A percentile compares a stretch with the other conserved stretches of the same genome.
Evolutionary conservation across 257 asterid species (phyloP).

Genomic region (Petunia axillaris): DNA sequence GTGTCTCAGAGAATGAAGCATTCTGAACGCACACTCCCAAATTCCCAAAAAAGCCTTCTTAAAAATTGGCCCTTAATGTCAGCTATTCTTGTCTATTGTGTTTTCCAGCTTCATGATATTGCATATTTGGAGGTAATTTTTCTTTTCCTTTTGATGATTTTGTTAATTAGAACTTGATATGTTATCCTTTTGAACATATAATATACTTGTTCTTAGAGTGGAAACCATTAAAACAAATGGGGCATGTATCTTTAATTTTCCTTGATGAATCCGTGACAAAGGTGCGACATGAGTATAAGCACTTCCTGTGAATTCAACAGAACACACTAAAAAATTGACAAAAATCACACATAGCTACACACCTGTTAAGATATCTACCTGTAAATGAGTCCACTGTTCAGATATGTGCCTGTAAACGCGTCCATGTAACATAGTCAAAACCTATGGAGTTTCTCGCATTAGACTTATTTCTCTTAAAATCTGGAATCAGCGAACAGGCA

Average conservation of each 20-base stretch:
- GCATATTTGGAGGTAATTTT: constrained; percentile 73
- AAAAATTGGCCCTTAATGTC: constrained; percentile 91
- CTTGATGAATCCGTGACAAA: background rate
- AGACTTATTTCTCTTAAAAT: background rate
- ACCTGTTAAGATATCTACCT: background rate
- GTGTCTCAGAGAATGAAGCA: constrained; percentile 26
- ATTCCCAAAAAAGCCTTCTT: constrained; percentile 48
- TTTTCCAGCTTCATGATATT: constrained; percentile 84
- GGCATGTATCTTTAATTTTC: background rate
- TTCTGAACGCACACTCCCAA: constrained; percentile 15
- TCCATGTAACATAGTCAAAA: background rate
- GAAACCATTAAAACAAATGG: background rate
- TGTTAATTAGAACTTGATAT: background rate
- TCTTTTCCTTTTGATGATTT: background rate
- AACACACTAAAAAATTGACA: background rate
- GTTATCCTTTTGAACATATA: background rate
- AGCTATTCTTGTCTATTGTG: constrained; percentile 65
- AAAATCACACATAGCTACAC: background rate
- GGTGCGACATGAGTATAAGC: background rate
- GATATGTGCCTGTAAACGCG: no score
- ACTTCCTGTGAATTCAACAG: background rate
- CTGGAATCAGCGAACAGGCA: background rate
- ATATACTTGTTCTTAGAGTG: background rate
- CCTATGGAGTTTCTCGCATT: background rate
- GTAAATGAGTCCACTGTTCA: no score